phyloP scores from a whole-genome alignment of 306 rosid species.

The Sphenostylis stenocarpa region DNA sequence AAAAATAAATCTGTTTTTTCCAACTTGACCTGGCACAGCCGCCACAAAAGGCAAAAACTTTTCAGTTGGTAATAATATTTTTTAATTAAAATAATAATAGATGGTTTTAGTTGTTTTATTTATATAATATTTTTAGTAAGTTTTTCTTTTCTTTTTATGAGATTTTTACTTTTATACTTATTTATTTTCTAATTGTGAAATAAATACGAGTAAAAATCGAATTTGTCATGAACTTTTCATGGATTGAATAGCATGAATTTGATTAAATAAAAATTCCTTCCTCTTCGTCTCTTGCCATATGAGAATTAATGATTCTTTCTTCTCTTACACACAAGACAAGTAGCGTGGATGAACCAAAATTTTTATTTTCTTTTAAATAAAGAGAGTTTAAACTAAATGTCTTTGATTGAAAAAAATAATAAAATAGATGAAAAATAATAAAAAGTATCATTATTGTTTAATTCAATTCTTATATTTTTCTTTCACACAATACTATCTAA shows the following conservation, averaged over 20 bases:
- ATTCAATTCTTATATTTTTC: too few species aligned
- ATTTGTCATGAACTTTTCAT: neutral
- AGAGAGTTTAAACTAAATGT: too few species aligned
- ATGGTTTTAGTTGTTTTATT: neutral
- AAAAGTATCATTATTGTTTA: too few species aligned
- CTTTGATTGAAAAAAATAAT: too few species aligned
- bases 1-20: neutral
- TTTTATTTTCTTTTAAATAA: too few species aligned
- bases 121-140: neutral
- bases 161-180: neutral
- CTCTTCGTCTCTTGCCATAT: neutral
- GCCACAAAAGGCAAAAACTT: slow-evolving; percentile 6
- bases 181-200: neutral
- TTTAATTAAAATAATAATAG: neutral
- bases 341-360: too few species aligned
- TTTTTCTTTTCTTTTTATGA: neutral
- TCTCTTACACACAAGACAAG: too few species aligned
- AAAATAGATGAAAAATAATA: too few species aligned
- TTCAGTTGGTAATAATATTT: neutral
- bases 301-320: too few species aligned
- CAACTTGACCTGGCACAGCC: slow-evolving; percentile 11
- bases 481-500: too few species aligned
- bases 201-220: neutral
- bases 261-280: neutral
- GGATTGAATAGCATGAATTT: neutral